Base-by-base conservation (phyloP, 305 asterid genomes). In the Ilex paraguariensis region DNA sequence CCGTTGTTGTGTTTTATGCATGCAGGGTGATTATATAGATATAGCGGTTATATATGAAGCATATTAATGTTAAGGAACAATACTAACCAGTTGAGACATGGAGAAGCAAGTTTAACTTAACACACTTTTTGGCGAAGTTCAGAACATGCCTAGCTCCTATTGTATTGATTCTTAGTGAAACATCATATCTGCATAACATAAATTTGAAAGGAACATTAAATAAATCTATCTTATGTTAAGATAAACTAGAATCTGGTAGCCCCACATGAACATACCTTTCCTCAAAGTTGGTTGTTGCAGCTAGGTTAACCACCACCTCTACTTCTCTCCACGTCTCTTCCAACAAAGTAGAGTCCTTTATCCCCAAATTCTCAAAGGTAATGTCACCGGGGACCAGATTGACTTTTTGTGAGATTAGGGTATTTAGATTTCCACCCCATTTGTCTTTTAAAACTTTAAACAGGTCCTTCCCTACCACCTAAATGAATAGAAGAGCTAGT, bases 361-460 rank as follows among this genome's bases (percentile, higher is more conserved):
- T 70, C 13, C 88, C 91, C 75, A 84, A 72, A 70, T 84, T 76
- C n/a, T 78, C 81, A 13, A n/a, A 56, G n/a, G 62, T 57, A 54
- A 84, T 80, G 65, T 87, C 95, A 65, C 95, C 95, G 16, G 81
- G 68, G 0, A 88, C 84, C 10, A 81, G 70, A 48, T 46, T 78
- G 0, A 80, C 58, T 58, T 71, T 86, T 44, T 81, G 66, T 3
- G 83, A 76, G 42, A 84, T 36, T 10, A 86, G 13, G 2, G 63
- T 33, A n/a, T 57, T 67, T 6, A 81, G 63, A 51, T 82, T 75
- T 12, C 90, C 90, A 40, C 61, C 62, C 33, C 28, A 44, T 66
- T 81, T 70, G 61, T 80, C 96, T 73, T 77, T 86, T 12, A 88
- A 42, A 49, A 84, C 87, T 54, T 61, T 81, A 77, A 84, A 88